phyloP scores from a whole-genome alignment of 495 filamentous ascomycete species.

The Talaromyces borbonicus region DNA sequence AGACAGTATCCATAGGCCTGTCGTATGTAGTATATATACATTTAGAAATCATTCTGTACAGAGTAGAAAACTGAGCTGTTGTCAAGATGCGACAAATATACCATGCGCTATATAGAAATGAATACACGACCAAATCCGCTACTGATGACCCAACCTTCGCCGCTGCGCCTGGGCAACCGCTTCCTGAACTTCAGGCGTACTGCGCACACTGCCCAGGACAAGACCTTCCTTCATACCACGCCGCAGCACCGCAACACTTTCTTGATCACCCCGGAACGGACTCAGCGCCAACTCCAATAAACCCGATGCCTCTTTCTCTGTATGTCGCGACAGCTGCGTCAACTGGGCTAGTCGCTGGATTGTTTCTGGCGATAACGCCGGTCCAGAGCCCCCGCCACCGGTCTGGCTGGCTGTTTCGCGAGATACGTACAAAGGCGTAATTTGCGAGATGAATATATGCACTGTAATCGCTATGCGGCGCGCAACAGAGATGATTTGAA shows the following conservation, averaged over 20 bases:
- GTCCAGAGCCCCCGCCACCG: too few species aligned
- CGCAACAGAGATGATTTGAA: conserved; percentile 71
- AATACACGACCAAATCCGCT: not conserved
- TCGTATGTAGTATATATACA: too few species aligned
- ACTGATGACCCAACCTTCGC: conserved; percentile 29
- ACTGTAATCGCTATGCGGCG: conserved; percentile 68
- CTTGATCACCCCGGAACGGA: conserved; percentile 68
- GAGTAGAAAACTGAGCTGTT: too few species aligned
- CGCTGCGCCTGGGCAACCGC: conserved; percentile 55
- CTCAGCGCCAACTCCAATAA: conserved; percentile 67
- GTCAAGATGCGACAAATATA: not conserved
- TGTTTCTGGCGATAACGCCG: conserved; percentile 22
- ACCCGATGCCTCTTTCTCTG: conserved; percentile 58
- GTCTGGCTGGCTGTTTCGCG: conserved; percentile 21
- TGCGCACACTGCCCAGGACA: conserved; percentile 61
- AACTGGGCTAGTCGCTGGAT: conserved; percentile 35
- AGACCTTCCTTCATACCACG: conserved; percentile 67
- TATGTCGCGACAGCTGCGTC: conserved; percentile 34
- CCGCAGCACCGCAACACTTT: conserved; percentile 46
- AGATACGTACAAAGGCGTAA: conserved; percentile 30
- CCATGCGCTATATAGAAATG: not conserved
- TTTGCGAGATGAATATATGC: conserved; percentile 85
- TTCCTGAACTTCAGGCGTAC: conserved; percentile 65
- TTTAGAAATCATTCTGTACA: too few species aligned
- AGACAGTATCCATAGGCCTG: too few species aligned